Evolutionary conservation across 805 yeast genomes (phyloP), one percentile per base, ranked within the genome.

Genomic region (Ogataea methanolica): DNA sequence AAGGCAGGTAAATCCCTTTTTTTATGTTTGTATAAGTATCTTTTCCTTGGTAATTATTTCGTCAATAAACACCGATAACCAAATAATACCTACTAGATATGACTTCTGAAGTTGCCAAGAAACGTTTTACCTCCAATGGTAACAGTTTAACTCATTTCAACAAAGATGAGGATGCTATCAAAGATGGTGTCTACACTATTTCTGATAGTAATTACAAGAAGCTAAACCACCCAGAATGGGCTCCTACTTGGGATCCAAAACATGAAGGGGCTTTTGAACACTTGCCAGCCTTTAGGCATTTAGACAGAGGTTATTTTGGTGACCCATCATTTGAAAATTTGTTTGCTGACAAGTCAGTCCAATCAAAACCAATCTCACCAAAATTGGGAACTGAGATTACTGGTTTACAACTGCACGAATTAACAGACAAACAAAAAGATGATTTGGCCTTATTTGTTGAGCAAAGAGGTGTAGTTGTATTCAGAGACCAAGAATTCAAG

Each of bases 401-500:
- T 4, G 84, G 83, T 33, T 58, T 85, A 38, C 88, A 82, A 60
- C 67, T 83, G 46, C 75, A 83, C 16, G 62, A 70, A 37, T 72
- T 84, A 53, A 61, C 72, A 44, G 73, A 72, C 42, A 63, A 66
- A n/a, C 88, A 76, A 31, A 82, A 79, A 63, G 82, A 85, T 55
- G 91, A 85, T 52, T 71, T 85, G 50, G 88, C 90, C 3, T 68
- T 82, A 21, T 71, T 74, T 36, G 81, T 83, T 35, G 90, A 86
- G 6, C 80, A 81, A 60, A 70, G 85, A 59, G 88, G 86, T 60
- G 86, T 85, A 41, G 82, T 79, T 29, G 76, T 80, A 5, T 80
- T 83, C 62, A 73, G 83, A 57, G 74, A 79, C 49, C 88, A 83
- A 64, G 88, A 85, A 60, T 75, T 85, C 52, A 76, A 79, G 34